These are phyloP conservation scores for Paulownia fortunei DNA, from an alignment of 257 asterid species.

Conservation along the genomic window DNA sequence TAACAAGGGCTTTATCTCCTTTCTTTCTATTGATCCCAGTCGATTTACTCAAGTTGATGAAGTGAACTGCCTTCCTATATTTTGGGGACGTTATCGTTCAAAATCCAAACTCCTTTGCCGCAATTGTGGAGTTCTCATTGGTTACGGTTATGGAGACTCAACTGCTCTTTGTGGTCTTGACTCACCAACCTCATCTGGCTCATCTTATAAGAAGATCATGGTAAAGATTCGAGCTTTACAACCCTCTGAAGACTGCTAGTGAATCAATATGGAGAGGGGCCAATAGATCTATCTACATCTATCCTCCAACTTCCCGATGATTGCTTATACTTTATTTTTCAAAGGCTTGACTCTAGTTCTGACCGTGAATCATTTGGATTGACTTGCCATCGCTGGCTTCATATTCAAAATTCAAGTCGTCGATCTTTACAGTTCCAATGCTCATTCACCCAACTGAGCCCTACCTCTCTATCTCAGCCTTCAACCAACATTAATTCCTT, in stretches of 20 bases:
- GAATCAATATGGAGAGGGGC: conserved; percentile 39
- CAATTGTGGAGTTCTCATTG: conserved; percentile 70
- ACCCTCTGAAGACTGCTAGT: conserved; percentile 52
- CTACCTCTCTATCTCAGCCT: conserved; percentile 46
- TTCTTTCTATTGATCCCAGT: conserved; percentile 70
- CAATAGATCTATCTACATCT: conserved; percentile 30
- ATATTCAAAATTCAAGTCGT: conserved; percentile 65
- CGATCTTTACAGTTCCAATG: conserved; percentile 66
- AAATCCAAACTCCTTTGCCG: conserved; percentile 86
- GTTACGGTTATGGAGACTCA: conserved; percentile 69
- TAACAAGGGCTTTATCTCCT: conserved; percentile 64
- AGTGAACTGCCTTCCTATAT: conserved; percentile 68
- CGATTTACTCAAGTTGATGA: conserved; percentile 83
- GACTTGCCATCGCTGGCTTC: conserved; percentile 74
- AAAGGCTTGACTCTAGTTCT: conserved; percentile 49
- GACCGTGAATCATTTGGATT: conserved; percentile 75
- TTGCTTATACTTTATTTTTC: conserved; percentile 58
- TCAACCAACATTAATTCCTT: conserved; percentile 38
- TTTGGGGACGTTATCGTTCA: conserved; percentile 56
- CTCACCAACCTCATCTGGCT: conserved; percentile 63
- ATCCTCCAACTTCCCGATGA: conserved; percentile 63
- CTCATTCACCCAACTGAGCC: conserved; percentile 46
- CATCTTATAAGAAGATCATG: conserved; percentile 62
- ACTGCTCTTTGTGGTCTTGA: conserved; percentile 67
- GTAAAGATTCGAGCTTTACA: conserved; percentile 70